Evolutionary conservation across 805 yeast genomes (phyloP), one percentile per base, ranked within the genome.

Genomic region (Candida railenensis): DNA sequence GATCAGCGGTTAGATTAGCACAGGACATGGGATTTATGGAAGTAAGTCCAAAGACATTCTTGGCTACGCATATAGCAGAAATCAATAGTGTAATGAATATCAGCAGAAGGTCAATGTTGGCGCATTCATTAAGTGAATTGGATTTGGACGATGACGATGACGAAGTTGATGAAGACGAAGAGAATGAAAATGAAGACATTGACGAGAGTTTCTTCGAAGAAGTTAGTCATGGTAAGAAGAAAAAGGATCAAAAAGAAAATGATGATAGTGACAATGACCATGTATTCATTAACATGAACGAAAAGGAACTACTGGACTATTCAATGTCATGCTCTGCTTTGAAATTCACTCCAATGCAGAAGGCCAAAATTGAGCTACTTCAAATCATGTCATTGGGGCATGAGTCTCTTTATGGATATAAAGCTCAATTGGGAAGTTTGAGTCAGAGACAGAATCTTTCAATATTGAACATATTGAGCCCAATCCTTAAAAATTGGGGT

Each of bases 21-120:
- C 96, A 89, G 60, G 94, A 87, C 61, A 82, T 86, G 80, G 89
- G 89, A 3, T 78, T 89, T 55, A 80, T 89, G 70, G 88, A 87
- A 38, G 78, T 81, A 16, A 81, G 87, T 48, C 75, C 90, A 8
- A 78, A 85, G 54, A 80, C 90, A 4, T 87, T 86, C 57, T 68
- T 90, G 46, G 96, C 96, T 0, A 81, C 96, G 0, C 96, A 90
- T 62, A 73, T 86, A 37, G 81, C 95, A 2, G 98, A 91, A 61
- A 83, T 89, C 16, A 81, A 84, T 53, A 77, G 90, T 2, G 91
- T 96, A 1, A 81, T 89, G 79, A 85, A 89, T 56, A 73, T 89
- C 56, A 88, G 90, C 39, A 77, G 91, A 52, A 67, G 89, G 55
- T 81, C 94, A 33, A 87, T 87, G 86, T 67, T 91, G 50, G 77